Evolutionary conservation across 2,329 filamentous ascomycete genomes (phyloP).

Genomic region (Didymellaceae sp.): DNA sequence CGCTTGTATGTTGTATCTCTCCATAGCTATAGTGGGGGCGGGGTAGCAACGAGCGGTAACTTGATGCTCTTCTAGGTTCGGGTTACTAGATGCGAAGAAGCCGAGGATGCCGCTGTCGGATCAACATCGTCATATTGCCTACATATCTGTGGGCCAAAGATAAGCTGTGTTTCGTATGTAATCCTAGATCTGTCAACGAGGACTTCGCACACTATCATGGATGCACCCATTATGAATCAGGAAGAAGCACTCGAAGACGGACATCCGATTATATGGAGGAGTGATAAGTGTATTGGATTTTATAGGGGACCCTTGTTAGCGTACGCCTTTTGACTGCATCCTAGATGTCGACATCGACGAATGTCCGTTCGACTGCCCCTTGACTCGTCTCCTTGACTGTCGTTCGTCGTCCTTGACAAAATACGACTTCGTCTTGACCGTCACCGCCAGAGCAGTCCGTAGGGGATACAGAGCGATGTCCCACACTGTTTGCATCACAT

Average conservation of each 20-base stretch:
- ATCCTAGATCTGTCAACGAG: neutral
- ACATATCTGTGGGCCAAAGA: conserved; percentile 10
- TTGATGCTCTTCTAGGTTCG: conserved; percentile 13
- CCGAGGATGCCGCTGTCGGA: conserved; percentile 15
- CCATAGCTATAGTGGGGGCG: conserved; percentile 20
- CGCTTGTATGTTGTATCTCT: neutral
- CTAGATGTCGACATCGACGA: conserved; percentile 33
- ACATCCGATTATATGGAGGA: neutral
- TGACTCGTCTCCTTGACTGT: conserved; percentile 31
- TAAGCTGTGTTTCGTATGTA: conserved; percentile 4
- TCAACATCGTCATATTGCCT: neutral
- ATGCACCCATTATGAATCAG: neutral
- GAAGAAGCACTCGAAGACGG: neutral
- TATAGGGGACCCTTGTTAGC: conserved; percentile 22
- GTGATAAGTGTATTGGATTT: conserved; percentile 16
- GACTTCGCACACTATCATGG: neutral
- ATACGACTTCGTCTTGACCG: conserved; percentile 24
- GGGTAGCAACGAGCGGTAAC: conserved; percentile 21
- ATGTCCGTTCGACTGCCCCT: conserved; percentile 32
- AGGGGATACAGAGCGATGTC: conserved; percentile 42
- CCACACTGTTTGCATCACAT: conserved; percentile 33
- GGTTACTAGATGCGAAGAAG: conserved; percentile 24
- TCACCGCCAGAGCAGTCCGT: conserved; percentile 24
- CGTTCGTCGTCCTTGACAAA: conserved; percentile 34
- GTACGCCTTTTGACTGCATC: conserved; percentile 38